Base-by-base conservation (phyloP, 768 basidiomycete genomes). In the Russula earlei region DNA sequence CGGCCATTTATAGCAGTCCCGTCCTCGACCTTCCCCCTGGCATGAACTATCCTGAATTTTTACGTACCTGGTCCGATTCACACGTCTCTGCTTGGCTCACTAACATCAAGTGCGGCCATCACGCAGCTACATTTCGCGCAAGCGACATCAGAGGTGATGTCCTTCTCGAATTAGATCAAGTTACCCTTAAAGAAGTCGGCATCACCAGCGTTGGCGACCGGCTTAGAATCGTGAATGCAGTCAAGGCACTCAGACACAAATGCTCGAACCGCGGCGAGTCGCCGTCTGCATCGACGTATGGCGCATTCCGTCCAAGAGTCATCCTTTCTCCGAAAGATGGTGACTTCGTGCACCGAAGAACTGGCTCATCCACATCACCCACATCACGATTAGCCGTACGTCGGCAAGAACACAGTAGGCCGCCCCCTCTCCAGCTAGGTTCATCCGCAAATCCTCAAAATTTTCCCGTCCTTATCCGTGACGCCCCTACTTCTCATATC, bases 141-240 rank as follows among this genome's bases (percentile, higher is more conserved):
- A 88, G 95, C 71, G 95, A 99, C 66, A 95, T 99, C 64, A 74
- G 91, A 49, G 93, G 95, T 5, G 87, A 91, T 66, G 84, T 99
- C 20, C 72, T 99, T 17, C 76, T 97, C 48, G 96, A 99, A 60
- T 73, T 98, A 43, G 95, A 98, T 66, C 89, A 93, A 69, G 69
- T 74, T 7, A 85, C 83, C 2, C 72, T 99, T 48, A 90, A 85
- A 67, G 96, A 99, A 70, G 89, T 98, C 82, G 87, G 87, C 14
- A 80, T 99, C 27, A 64, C 75, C 31, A 91, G 86, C 69, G 85
- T 99, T 40, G 96, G 96, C 11, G 96, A 99, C 70, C 75, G 94
- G 47, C 81, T 97, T 8, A 79, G 91, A 66, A 87, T 99, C 48
- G 65, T 91, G 19, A 86, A 82, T 55, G 95, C 84, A 1, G 87